Percentiles rank a stretch among this genome's conserved stretches.
phyloP scores from a whole-genome alignment of 2,329 filamentous ascomycete genomes.

The Furcasterigmium furcatum region DNA sequence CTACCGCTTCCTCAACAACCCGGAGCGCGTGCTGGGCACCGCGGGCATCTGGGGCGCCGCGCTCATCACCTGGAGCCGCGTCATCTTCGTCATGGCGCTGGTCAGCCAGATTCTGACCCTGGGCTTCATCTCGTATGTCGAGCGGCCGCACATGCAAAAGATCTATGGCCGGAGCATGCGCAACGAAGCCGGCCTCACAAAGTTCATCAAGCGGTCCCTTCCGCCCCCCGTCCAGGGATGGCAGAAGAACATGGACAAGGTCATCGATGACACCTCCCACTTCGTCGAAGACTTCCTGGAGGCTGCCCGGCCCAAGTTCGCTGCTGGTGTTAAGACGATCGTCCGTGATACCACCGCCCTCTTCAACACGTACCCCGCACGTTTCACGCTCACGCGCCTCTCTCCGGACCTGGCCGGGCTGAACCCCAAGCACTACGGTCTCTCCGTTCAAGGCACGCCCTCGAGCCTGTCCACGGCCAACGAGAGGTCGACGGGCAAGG shows the following conservation, averaged over 20 bases:
- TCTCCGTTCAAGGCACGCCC: slow-evolving; percentile 68
- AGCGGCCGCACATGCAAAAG: slow-evolving; percentile 97
- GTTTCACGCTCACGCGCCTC: slow-evolving; percentile 77
- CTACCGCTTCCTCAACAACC: slow-evolving; percentile 97
- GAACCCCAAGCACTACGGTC: slow-evolving; percentile 75
- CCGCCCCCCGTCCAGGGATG: slow-evolving; percentile 80
- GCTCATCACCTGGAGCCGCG: slow-evolving; percentile 84
- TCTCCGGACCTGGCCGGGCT: slow-evolving; percentile 77
- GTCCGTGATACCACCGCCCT: slow-evolving; percentile 83
- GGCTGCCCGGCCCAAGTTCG: slow-evolving; percentile 77
- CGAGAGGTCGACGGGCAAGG: slow-evolving; percentile 67
- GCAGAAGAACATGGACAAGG: slow-evolving; percentile 82
- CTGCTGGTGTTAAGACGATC: slow-evolving; percentile 80
- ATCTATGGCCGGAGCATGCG: slow-evolving; percentile 84
- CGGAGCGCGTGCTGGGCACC: slow-evolving; percentile 87
- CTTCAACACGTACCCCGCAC: slow-evolving; percentile 85
- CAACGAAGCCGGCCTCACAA: slow-evolving; percentile 84
- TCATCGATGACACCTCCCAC: slow-evolving; percentile 81
- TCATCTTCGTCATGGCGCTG: slow-evolving; percentile 83
- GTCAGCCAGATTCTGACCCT: slow-evolving; percentile 82
- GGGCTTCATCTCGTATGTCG: slow-evolving; percentile 86
- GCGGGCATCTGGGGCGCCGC: slow-evolving; percentile 95
- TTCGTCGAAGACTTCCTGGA: slow-evolving; percentile 92
- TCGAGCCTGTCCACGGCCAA: slow-evolving; percentile 44
- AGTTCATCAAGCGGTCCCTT: slow-evolving; percentile 82